Evolutionary conservation across 805 yeast genomes (phyloP).

Genomic region (Kazachstania africana): DNA sequence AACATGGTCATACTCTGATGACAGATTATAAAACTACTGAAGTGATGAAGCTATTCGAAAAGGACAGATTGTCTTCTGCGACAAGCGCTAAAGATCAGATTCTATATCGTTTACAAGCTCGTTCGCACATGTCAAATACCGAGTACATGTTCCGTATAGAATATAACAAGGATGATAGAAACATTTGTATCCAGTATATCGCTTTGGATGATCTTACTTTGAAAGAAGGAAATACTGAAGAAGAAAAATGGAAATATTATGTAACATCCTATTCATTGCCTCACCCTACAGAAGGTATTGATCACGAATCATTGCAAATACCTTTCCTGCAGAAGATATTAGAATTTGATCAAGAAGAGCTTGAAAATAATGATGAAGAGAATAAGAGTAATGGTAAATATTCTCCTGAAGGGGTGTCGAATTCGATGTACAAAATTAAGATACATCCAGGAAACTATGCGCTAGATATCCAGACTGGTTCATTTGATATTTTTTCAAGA

Average conservation of each 20-base stretch:
- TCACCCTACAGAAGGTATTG: slow-evolving; percentile 94
- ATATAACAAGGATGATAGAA: slow-evolving; percentile 40
- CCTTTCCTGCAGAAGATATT: slow-evolving; percentile 65
- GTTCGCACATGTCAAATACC: slow-evolving; percentile 68
- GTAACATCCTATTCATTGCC: slow-evolving; percentile 87
- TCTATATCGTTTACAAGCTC: slow-evolving; percentile 76
- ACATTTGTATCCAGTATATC: slow-evolving; percentile 66
- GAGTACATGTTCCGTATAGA: slow-evolving; percentile 89
- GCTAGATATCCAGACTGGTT: slow-evolving; percentile 65
- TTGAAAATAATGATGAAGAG: slow-evolving; percentile 27
- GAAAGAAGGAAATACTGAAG: slow-evolving; percentile 53
- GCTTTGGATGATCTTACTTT: slow-evolving; percentile 83
- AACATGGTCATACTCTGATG: slow-evolving; percentile 77
- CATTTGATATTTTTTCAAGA: slow-evolving; percentile 71
- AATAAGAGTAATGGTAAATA: slow-evolving; percentile 5
- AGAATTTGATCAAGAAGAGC: slow-evolving; percentile 38
- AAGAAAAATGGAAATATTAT: slow-evolving; percentile 86
- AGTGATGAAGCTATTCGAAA: slow-evolving; percentile 69
- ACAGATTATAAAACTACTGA: slow-evolving; percentile 73
- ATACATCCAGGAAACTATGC: slow-evolving; percentile 70
- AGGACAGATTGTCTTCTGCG: slow-evolving; percentile 50
- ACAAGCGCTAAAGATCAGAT: slow-evolving; percentile 84
- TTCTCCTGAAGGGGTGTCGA: slow-evolving; percentile 45
- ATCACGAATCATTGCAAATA: slow-evolving; percentile 58
- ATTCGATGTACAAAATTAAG: slow-evolving; percentile 65